phyloP scores from a whole-genome alignment of 2,329 filamentous ascomycete genomes.

The Microdochium trichocladiopsis region DNA sequence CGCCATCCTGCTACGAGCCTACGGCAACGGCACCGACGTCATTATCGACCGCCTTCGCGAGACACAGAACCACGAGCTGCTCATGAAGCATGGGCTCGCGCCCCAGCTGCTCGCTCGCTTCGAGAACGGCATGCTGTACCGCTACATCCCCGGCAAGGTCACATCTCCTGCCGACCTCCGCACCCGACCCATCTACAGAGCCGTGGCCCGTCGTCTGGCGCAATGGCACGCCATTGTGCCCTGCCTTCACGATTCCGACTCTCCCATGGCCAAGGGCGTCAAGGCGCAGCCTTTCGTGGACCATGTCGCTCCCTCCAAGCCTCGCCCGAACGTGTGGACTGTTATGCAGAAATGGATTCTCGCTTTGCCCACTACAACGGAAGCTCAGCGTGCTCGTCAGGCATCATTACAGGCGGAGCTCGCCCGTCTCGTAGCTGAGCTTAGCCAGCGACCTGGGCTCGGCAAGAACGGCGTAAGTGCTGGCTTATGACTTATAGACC shows the following conservation, averaged over 20 bases:
- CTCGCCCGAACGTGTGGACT: constrained; percentile 84
- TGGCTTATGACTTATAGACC: not conserved
- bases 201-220: constrained; percentile 75
- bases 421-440: constrained; percentile 57
- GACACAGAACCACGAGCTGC: constrained; percentile 73
- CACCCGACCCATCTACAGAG: constrained; percentile 67
- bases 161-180: constrained; percentile 77
- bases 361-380: constrained; percentile 69
- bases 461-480: constrained; percentile 64
- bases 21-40: constrained; percentile 88
- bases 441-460: constrained; percentile 72
- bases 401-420: constrained; percentile 68
- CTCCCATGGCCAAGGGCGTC: constrained; percentile 12
- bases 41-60: constrained; percentile 92
- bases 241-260: constrained; percentile 34
- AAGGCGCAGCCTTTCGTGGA: constrained; percentile 34
- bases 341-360: constrained; percentile 95
- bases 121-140: constrained; percentile 92
- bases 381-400: constrained; percentile 61
- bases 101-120: constrained; percentile 86
- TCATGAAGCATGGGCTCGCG: constrained; percentile 76
- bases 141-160: constrained; percentile 75
- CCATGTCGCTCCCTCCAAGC: constrained; percentile 56
- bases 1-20: constrained; percentile 83
- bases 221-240: constrained; percentile 83